These are phyloP conservation scores for Curvularia verruculosa DNA, from an alignment of 2,329 filamentous ascomycete genomes.

Conservation along the genomic window DNA sequence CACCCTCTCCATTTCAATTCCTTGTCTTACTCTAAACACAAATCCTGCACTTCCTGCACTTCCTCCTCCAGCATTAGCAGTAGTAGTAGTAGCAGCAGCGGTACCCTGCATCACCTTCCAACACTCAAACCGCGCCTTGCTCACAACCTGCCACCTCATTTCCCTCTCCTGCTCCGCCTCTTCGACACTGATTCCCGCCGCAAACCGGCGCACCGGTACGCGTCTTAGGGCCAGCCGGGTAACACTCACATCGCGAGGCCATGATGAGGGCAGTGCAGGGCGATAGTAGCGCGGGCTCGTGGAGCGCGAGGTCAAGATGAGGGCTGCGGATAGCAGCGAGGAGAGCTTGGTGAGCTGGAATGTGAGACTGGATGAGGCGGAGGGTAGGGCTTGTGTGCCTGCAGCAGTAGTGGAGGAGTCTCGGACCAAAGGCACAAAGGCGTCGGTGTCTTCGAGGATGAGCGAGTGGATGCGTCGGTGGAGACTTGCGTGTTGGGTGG, in stretches of 20 bases:
- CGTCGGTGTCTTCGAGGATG: constrained; percentile 60
- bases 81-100: too few species aligned
- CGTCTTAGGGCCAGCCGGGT: constrained; percentile 45
- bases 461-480: constrained; percentile 57
- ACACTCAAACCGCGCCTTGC: constrained; percentile 45
- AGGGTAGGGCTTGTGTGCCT: constrained; percentile 12
- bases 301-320: constrained; percentile 25
- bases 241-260: constrained; percentile 31
- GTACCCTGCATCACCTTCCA: constrained; percentile 27
- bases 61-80: constrained; percentile 5
- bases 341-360: constrained; percentile 16
- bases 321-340: constrained; percentile 17
- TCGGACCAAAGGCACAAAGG: constrained; percentile 50
- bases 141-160: constrained; percentile 47
- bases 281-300: constrained; percentile 15
- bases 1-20: constrained; percentile 22
- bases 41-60: constrained; percentile 28
- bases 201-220: constrained; percentile 46
- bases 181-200: constrained; percentile 45
- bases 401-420: background rate
- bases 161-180: constrained; percentile 46
- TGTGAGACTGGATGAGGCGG: constrained; percentile 27
- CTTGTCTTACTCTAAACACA: constrained; percentile 35
- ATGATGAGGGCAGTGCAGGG: constrained; percentile 36
- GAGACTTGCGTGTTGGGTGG: constrained; percentile 57